A percentile compares a stretch with the other conserved stretches of the same genome.
Evolutionary conservation across 179 eudicot genomes (phyloP).

Genomic region (Silene noctiflora): DNA sequence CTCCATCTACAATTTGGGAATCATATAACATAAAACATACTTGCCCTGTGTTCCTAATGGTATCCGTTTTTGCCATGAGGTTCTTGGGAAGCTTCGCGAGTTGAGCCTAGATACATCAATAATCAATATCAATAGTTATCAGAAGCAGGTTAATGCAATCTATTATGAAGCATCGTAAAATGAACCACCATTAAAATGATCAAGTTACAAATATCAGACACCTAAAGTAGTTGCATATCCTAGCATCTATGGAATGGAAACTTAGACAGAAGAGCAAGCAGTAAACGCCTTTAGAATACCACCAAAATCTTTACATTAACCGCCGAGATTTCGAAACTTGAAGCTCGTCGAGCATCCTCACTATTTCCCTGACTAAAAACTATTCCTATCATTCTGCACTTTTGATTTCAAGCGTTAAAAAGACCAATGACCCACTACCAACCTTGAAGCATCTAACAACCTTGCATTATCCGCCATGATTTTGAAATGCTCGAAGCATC

Average conservation of each 20-base stretch:
- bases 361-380: neutral
- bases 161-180: neutral
- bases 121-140: neutral
- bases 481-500: no score
- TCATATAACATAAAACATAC: conserved; percentile 31
- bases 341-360: neutral
- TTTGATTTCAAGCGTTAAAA: no score
- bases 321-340: neutral
- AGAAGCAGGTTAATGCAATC: neutral
- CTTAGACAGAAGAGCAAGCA: neutral
- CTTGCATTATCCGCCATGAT: neutral
- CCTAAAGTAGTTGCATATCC: neutral
- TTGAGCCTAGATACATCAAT: conserved; percentile 45
- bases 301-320: neutral
- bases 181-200: neutral
- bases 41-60: conserved; percentile 67
- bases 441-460: neutral
- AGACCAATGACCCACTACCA: no score
- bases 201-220: neutral
- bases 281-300: neutral
- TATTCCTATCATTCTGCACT: neutral
- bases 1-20: neutral
- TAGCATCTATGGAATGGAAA: neutral
- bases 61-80: conserved; percentile 64
- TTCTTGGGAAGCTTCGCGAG: conserved; percentile 70